Evolutionary conservation across 768 basidiomycete species (phyloP).

Genomic region (Suillus bovinus): DNA sequence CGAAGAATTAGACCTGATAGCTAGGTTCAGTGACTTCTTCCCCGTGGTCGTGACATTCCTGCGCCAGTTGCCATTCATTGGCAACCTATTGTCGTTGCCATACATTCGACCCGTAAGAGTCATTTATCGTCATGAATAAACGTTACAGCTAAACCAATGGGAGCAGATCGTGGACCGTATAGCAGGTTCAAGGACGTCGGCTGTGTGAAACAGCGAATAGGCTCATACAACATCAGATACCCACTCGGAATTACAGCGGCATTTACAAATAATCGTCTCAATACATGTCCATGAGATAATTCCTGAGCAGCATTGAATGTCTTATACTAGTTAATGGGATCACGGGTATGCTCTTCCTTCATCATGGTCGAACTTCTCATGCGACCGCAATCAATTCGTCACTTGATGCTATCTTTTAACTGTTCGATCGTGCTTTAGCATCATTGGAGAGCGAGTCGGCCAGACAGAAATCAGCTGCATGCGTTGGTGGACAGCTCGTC

Average conservation of each 20-base stretch:
- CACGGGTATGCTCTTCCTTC: neutral
- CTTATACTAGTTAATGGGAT: neutral
- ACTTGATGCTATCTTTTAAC: neutral
- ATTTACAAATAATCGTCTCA: neutral
- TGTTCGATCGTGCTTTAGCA: neutral
- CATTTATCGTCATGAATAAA: neutral
- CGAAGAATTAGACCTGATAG: conserved; percentile 1
- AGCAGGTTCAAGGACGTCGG: conserved; percentile 76
- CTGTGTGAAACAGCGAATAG: conserved; percentile 44
- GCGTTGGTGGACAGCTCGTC: conserved; percentile 39
- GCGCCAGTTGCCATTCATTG: conserved; percentile 90
- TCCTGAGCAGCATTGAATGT: neutral
- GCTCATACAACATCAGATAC: no score
- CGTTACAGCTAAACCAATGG: neutral
- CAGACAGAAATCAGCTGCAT: neutral
- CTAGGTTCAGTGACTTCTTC: conserved; percentile 85
- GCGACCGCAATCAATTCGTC: neutral
- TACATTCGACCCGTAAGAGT: conserved; percentile 77
- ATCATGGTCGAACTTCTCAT: neutral
- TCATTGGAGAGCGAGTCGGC: neutral
- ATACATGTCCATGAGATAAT: neutral
- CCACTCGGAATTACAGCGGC: neutral
- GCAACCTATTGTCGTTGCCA: conserved; percentile 82
- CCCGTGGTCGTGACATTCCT: conserved; percentile 97
- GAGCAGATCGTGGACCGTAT: conserved; percentile 73